phyloP scores from a whole-genome alignment of 73 alveolate species.

The Paramecium sonneborni region DNA sequence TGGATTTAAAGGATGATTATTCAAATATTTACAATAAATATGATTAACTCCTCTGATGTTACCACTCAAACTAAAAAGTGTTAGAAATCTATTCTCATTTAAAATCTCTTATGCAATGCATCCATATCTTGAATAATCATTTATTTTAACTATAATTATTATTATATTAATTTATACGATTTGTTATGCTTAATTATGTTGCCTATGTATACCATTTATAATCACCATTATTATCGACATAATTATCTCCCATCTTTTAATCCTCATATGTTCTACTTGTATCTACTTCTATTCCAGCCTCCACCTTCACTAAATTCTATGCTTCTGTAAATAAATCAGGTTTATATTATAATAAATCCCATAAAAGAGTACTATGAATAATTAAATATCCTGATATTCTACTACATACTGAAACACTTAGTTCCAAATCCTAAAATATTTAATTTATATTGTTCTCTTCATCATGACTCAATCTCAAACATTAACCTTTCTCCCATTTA shows the following conservation, averaged over 20 bases:
- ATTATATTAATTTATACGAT: neutral
- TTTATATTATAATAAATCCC: neutral
- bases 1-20: neutral
- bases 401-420: constrained; percentile 43
- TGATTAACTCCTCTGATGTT: constrained; percentile 9
- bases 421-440: neutral
- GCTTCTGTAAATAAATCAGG: constrained; percentile 17
- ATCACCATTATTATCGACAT: neutral
- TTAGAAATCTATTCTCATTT: neutral
- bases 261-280: neutral
- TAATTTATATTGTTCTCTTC: neutral
- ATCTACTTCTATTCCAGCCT: neutral
- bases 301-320: neutral
- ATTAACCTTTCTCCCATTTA: constrained; percentile 18
- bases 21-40: constrained; percentile 16
- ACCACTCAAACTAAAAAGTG: neutral
- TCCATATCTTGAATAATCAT: constrained; percentile 11
- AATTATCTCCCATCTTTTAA: neutral
- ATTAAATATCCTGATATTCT: constrained; percentile 14
- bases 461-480: neutral
- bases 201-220: neutral
- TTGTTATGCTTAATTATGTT: neutral
- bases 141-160: neutral
- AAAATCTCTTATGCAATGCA: constrained; percentile 33
- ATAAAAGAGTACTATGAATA: neutral